Conservation (phyloP, 2,329 filamentous ascomycete genomes). For the Botrytis sinoallii region DNA sequence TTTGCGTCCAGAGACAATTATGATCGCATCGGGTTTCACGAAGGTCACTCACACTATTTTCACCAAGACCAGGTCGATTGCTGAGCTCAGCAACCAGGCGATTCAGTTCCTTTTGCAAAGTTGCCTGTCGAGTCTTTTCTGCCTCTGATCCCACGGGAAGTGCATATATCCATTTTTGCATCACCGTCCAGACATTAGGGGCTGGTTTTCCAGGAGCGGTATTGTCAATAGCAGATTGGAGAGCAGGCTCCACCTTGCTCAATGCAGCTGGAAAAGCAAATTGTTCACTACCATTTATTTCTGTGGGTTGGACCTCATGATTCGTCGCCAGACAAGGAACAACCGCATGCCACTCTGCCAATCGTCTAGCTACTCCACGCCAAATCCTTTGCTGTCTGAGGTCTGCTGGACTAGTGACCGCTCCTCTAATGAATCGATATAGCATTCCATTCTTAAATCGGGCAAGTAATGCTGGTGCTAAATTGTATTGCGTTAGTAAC, state of each 20-base stretch:
- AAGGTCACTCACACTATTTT: slow-evolving; percentile 60
- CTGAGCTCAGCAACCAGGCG: slow-evolving; percentile 69
- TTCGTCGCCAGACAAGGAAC: slow-evolving; percentile 54
- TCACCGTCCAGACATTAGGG: slow-evolving; percentile 92
- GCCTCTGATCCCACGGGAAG: slow-evolving; percentile 70
- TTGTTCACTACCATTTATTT: slow-evolving; percentile 41
- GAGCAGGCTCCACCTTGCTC: slow-evolving; percentile 38
- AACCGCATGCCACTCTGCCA: slow-evolving; percentile 90
- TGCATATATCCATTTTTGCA: slow-evolving; percentile 92
- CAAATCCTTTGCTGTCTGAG: slow-evolving; percentile 73
- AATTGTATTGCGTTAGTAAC: slow-evolving; percentile 74
- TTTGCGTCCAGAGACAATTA: slow-evolving; percentile 9
- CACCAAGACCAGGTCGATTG: slow-evolving; percentile 71
- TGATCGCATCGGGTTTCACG: slow-evolving; percentile 17
- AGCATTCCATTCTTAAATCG: slow-evolving; percentile 95
- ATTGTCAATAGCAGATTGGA: slow-evolving; percentile 46
- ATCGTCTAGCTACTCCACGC: slow-evolving; percentile 74
- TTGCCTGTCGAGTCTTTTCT: slow-evolving; percentile 63
- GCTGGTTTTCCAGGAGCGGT: slow-evolving; percentile 64
- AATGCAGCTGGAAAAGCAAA: slow-evolving; percentile 31
- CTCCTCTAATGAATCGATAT: slow-evolving; percentile 84
- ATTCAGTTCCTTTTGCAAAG: slow-evolving; percentile 71
- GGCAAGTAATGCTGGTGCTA: slow-evolving; percentile 84
- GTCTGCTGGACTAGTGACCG: slow-evolving; percentile 76
- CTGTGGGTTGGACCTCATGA: slow-evolving; percentile 31